These are phyloP conservation scores for Agaricales sp. DNA, from an alignment of 1,284 basidiomycete species.

Conservation along the genomic window DNA sequence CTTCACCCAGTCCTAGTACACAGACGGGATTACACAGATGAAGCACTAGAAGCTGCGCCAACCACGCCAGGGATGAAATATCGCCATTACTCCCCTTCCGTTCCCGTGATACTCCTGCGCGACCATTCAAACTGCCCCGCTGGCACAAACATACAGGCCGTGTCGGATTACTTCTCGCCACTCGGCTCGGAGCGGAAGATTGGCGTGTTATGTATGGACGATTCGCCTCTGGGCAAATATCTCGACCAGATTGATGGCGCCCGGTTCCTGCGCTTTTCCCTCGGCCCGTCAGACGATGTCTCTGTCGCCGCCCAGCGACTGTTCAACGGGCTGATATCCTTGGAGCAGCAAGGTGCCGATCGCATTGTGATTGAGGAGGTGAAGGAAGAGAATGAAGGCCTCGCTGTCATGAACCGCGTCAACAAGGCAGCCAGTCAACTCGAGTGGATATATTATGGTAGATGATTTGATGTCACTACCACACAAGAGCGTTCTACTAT, in stretches of 20 bases:
- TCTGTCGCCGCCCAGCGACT: slow-evolving; percentile 70
- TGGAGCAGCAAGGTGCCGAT: slow-evolving; percentile 70
- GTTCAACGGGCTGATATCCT: slow-evolving; percentile 80
- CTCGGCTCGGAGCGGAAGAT: background rate
- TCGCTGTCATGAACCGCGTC: slow-evolving; percentile 98
- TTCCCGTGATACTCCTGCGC: slow-evolving; percentile 72
- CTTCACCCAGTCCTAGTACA: slow-evolving; percentile 61
- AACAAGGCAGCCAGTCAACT: slow-evolving; percentile 79
- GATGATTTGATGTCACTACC: slow-evolving; percentile 14
- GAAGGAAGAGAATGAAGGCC: slow-evolving; percentile 71
- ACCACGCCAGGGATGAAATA: slow-evolving; percentile 99
- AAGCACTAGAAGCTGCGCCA: slow-evolving; percentile 60
- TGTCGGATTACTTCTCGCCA: slow-evolving; percentile 12
- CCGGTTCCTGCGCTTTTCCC: slow-evolving; percentile 13
- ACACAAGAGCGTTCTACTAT: slow-evolving; percentile 8
- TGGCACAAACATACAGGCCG: slow-evolving; percentile 18
- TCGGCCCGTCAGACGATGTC: slow-evolving; percentile 58
- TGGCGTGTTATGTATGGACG: background rate
- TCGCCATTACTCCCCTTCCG: slow-evolving; percentile 87
- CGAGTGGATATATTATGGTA: slow-evolving; percentile 30
- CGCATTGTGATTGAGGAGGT: slow-evolving; percentile 86
- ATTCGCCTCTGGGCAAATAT: background rate
- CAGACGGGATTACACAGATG: slow-evolving; percentile 61
- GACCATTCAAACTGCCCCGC: slow-evolving; percentile 33
- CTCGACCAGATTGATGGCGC: background rate